Base-by-base conservation (phyloP, 192 early-diverging fungal species). In the Rhizophagus clarus region DNA sequence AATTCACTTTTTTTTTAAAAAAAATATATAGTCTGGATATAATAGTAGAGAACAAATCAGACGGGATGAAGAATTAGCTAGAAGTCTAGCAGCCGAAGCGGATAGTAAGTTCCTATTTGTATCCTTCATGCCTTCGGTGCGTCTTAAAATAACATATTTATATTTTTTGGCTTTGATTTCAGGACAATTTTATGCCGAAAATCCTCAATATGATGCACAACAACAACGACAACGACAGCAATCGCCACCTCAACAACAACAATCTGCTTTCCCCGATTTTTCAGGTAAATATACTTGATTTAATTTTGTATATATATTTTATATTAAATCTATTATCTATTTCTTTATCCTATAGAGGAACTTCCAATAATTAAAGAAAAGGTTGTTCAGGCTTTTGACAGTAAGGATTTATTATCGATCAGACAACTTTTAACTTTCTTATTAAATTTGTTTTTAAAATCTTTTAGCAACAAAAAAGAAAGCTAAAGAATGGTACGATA, bases 281-380 rank as follows among this genome's bases (percentile, higher is more conserved):
- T 31, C 80, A 61, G 68, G 62, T 73, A 31, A 8, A 12, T 20
- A n/a, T 74, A 3, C 28, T 61, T 45, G 9, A 32, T 29, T 14
- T 22, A 9, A 56, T 61, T 64, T n/a, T n/a, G n/a, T n/a, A n/a
- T n/a, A 8, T 9, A 49, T 56, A 75, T 66, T 24, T 37, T 26
- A 45, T 56, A 42, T 74, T 45, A 47, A 28, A 24, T 67, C 17
- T 63, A 63, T n/a, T n/a, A n/a, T n/a, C n/a, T 77, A 17, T 69
- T 67, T 6, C 72, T 40, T 24, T 67, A 42, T 10, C 2, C 2
- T 76, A 24, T 72, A 84, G 88, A 90, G 34, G 88, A 90, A 51
- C 20, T 90, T 34, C 89, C 89, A 32, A 77, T 89, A 24, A 90
- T 90, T 62, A 90, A 90, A 71, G 89, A 89, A 63, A 83, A 85